Evolutionary conservation across 805 yeast species (phyloP).

Genomic region (Kodamaea sagamina): DNA sequence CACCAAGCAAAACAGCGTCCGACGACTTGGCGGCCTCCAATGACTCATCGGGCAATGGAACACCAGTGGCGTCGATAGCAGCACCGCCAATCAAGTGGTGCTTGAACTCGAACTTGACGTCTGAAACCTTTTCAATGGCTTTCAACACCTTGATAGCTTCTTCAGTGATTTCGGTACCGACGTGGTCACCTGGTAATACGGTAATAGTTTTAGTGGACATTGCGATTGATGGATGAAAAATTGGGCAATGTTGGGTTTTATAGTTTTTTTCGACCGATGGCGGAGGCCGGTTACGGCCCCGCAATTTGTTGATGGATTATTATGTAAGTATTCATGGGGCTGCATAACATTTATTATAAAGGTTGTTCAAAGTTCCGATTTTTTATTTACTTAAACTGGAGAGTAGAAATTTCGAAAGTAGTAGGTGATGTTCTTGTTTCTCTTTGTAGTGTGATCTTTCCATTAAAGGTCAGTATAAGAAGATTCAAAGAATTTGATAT

Average conservation of each 20-base stretch:
- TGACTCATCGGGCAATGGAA: slow-evolving; percentile 83
- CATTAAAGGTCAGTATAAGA: too few relatives aligned
- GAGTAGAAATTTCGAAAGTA: too few relatives aligned
- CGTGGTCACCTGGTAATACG: slow-evolving; percentile 95
- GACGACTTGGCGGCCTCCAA: slow-evolving; percentile 80
- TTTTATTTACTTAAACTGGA: too few relatives aligned
- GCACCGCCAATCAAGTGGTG: slow-evolving; percentile 96
- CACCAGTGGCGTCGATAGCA: slow-evolving; percentile 95
- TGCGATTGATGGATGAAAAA: background rate
- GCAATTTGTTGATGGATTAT: background rate
- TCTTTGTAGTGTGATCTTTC: too few relatives aligned
- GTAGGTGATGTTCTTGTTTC: too few relatives aligned
- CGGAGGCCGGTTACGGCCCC: slow-evolving; percentile 1
- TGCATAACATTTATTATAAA: too few relatives aligned
- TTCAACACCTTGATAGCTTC: slow-evolving; percentile 92
- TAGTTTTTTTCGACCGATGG: slow-evolving; percentile 6
- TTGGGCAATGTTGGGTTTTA: slow-evolving; percentile 2
- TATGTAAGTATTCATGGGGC: too few relatives aligned
- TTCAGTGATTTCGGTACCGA: slow-evolving; percentile 83
- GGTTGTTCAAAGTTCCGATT: too few relatives aligned
- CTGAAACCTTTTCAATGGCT: slow-evolving; percentile 57
- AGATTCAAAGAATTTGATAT: too few relatives aligned
- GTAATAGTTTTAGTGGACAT: slow-evolving; percentile 64
- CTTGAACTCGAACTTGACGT: slow-evolving; percentile 69
- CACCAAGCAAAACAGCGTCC: slow-evolving; percentile 95